These are phyloP conservation scores for Linum trigynum DNA, from an alignment of 345 rosid genomes.

Conservation along the genomic window DNA sequence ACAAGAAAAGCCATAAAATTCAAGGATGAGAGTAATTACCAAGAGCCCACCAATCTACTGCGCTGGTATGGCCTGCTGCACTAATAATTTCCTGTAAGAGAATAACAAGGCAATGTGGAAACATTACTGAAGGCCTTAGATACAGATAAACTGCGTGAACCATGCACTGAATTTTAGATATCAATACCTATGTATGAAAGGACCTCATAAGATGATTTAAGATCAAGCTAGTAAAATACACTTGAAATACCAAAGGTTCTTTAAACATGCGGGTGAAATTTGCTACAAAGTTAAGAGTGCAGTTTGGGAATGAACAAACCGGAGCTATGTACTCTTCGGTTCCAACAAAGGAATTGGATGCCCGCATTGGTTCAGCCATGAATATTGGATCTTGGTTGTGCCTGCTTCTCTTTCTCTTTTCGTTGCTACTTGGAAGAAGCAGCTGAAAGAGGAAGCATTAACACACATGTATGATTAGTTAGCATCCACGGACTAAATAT, in stretches of 20 bases:
- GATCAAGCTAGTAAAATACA: conserved; percentile 5
- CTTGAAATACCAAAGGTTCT: neutral
- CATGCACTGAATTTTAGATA: neutral
- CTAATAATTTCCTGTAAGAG: conserved; percentile 62
- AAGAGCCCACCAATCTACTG: conserved; percentile 99
- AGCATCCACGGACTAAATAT: neutral
- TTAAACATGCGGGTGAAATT: neutral
- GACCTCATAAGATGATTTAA: too few relatives aligned
- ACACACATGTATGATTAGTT: neutral
- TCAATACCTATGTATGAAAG: too few relatives aligned
- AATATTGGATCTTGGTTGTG: conserved; percentile 57
- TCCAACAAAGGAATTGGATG: conserved; percentile 94
- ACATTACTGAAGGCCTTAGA: neutral
- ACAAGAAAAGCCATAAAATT: neutral
- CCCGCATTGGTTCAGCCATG: conserved; percentile 93
- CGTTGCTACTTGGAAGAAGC: conserved; percentile 46
- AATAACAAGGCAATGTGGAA: neutral
- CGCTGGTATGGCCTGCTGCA: conserved; percentile 91
- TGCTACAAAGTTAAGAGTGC: neutral
- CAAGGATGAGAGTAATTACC: conserved; percentile 31
- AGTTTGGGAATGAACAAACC: conserved; percentile 18
- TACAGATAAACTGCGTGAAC: too few relatives aligned
- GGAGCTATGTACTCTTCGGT: conserved; percentile 99
- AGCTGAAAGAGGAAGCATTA: conserved; percentile 37
- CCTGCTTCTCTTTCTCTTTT: conserved; percentile 49